phyloP scores from a whole-genome alignment of 1,139 yeast genomes.

The Saccharomyces hybrid region DNA sequence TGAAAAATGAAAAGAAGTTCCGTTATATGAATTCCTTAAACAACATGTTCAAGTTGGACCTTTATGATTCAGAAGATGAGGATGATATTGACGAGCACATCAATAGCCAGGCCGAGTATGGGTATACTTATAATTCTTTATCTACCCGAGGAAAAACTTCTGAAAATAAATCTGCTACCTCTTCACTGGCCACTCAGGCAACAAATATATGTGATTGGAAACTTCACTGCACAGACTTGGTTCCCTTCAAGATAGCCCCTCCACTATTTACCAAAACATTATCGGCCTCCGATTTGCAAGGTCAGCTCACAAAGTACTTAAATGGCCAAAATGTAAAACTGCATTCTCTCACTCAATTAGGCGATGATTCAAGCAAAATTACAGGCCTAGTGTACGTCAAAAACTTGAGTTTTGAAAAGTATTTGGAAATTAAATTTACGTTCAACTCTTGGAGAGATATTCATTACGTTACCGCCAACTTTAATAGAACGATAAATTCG shows the following conservation, averaged over 20 bases:
- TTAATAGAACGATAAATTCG: slow-evolving; percentile 19
- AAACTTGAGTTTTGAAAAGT: slow-evolving; percentile 28
- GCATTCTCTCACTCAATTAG: slow-evolving; percentile 18
- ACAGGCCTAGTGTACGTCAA: slow-evolving; percentile 24
- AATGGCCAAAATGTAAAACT: slow-evolving; percentile 25
- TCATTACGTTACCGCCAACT: slow-evolving; percentile 26
- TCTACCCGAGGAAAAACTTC: neutral
- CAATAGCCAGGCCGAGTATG: neutral
- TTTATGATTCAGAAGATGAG: neutral
- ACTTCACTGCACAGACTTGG: slow-evolving; percentile 7
- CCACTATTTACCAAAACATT: neutral
- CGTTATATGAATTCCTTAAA: neutral
- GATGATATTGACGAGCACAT: slow-evolving; percentile 7
- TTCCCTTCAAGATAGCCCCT: neutral
- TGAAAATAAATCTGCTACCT: neutral
- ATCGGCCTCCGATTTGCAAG: slow-evolving; percentile 5
- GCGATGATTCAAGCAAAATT: slow-evolving; percentile 14
- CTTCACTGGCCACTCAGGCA: neutral
- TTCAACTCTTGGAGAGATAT: slow-evolving; percentile 28
- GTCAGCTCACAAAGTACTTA: slow-evolving; percentile 14
- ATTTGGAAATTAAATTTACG: slow-evolving; percentile 27
- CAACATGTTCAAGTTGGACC: neutral
- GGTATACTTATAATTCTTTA: neutral
- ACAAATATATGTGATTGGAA: slow-evolving; percentile 8
- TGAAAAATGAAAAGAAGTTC: slow-evolving; percentile 8